These are phyloP conservation scores for Oldenlandia corymbosa DNA, from an alignment of 257 asterid genomes.

Conservation along the genomic window DNA sequence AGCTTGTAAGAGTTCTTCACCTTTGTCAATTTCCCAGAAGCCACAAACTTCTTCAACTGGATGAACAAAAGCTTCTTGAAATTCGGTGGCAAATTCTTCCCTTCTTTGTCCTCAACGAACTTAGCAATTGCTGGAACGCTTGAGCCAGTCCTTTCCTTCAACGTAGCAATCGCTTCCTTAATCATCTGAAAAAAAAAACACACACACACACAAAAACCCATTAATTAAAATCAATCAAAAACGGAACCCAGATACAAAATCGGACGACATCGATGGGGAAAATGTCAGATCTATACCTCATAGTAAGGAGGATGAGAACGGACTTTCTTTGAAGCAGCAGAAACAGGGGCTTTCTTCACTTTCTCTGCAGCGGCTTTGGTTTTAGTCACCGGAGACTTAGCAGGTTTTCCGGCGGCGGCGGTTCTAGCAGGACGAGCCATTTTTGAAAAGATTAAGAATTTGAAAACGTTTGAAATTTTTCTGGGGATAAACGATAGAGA, in stretches of 20 bases:
- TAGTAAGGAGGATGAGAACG: conserved; percentile 62
- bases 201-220: background rate
- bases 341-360: conserved; percentile 47
- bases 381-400: conserved; percentile 1
- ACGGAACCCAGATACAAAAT: background rate
- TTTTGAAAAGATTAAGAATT: too few species aligned
- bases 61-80: conserved; percentile 58
- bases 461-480: background rate
- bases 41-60: conserved; percentile 69
- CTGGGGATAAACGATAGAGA: background rate
- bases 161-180: conserved; percentile 61
- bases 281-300: conserved; percentile 51
- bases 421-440: conserved; percentile 14
- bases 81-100: conserved; percentile 52
- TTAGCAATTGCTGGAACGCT: conserved; percentile 73
- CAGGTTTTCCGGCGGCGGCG: conserved; percentile 1
- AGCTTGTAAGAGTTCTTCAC: conserved; percentile 63
- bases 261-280: too few species aligned
- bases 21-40: conserved; percentile 54
- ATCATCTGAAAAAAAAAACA: conserved; percentile 47
- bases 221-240: background rate
- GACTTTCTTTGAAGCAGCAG: conserved; percentile 50
- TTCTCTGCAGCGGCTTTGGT: conserved; percentile 15
- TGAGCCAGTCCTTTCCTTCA: conserved; percentile 82
- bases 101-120: conserved; percentile 70